Conservation (phyloP, 129 eudicot genomes). For the Apium graveolens region DNA sequence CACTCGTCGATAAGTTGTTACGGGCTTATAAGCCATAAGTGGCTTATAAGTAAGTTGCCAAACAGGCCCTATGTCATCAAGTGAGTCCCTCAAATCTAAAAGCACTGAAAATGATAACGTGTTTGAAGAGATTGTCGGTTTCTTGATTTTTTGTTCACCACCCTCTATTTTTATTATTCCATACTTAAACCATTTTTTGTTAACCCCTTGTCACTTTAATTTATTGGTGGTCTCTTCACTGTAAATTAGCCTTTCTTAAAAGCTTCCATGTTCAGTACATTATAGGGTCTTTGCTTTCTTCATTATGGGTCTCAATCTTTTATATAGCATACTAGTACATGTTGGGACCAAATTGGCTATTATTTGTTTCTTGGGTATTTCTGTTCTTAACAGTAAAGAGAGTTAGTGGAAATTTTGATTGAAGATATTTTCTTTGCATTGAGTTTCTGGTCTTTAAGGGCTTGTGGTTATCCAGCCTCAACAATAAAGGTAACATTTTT, state of each 20-base stretch:
- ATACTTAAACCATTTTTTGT: neutral
- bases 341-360: neutral
- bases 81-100: constrained; percentile 1
- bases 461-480: neutral
- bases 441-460: neutral
- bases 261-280: constrained; percentile 7
- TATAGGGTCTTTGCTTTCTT: neutral
- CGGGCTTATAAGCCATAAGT: too few species aligned
- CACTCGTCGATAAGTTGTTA: too few species aligned
- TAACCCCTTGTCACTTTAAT: neutral
- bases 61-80: too few species aligned
- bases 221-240: neutral
- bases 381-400: neutral
- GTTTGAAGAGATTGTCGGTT: constrained; percentile 3
- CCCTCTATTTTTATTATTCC: neutral
- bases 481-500: neutral
- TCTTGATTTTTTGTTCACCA: neutral
- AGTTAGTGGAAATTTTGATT: neutral
- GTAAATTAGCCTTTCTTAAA: neutral
- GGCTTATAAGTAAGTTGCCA: too few species aligned
- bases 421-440: neutral
- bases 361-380: neutral
- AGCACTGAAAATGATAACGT: constrained; percentile 4
- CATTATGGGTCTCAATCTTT: neutral
- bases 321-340: neutral